A percentile compares a stretch with the other conserved stretches of the same genome.
phyloP scores from a whole-genome alignment of 768 basidiomycete genomes.

The Cytidiella melzeri region DNA sequence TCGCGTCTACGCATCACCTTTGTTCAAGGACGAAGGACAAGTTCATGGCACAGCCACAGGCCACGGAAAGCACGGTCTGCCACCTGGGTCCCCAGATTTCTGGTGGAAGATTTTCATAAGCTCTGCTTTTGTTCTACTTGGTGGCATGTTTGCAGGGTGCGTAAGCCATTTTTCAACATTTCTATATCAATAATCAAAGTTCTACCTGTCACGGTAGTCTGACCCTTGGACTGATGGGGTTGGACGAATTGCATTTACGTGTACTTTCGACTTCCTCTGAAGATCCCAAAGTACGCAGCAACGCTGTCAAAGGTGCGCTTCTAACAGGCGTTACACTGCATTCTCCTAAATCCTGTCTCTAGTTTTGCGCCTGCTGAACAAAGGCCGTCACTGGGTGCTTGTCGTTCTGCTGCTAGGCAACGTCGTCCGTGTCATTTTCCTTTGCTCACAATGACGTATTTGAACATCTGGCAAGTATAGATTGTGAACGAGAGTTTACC shows the following conservation, averaged over 20 bases:
- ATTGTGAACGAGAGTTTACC: constrained; percentile 80
- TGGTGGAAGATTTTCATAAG: constrained; percentile 69
- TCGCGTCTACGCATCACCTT: constrained; percentile 2
- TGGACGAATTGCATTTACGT: constrained; percentile 85
- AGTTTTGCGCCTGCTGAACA: constrained; percentile 44
- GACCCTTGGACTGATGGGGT: constrained; percentile 90
- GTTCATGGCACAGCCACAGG: neutral
- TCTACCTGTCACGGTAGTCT: constrained; percentile 40
- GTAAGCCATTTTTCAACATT: constrained; percentile 14
- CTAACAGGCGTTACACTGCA: neutral
- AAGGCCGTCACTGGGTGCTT: constrained; percentile 75
- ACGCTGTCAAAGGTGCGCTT: constrained; percentile 60
- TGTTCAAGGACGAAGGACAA: neutral
- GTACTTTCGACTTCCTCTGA: constrained; percentile 81
- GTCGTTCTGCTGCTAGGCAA: constrained; percentile 88
- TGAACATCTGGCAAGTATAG: too few relatives aligned
- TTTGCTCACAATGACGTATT: neutral
- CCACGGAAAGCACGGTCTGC: constrained; percentile 13
- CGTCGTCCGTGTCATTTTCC: constrained; percentile 47
- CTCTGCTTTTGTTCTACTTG: constrained; percentile 64
- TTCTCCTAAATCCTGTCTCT: neutral
- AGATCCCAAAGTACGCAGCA: constrained; percentile 55
- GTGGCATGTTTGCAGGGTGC: constrained; percentile 92
- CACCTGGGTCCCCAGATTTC: constrained; percentile 58
- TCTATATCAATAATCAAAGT: too few relatives aligned